Evolutionary conservation across 2,329 filamentous ascomycete species (phyloP), one percentile per base, ranked within the genome.

Genomic region (Colletotrichum sp.): DNA sequence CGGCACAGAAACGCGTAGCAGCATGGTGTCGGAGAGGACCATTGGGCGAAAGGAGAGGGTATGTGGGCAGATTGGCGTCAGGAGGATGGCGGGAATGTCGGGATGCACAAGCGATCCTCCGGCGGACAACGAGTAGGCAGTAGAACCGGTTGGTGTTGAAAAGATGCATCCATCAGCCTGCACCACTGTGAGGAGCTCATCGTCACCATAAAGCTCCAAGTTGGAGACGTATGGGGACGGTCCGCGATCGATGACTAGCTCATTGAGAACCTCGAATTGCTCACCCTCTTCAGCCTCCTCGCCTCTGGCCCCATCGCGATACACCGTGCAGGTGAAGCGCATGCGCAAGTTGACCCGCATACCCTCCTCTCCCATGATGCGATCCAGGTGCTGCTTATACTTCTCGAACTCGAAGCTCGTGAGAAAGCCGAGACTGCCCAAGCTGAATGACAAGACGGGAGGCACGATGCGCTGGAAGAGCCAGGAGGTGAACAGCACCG

Each of bases 321-420:
- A 98, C 11, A 99, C 96, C 0, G 97, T 98, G 87, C 96, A 98
- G 19, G 97, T 99, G 85, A 99, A 99, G 77, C 97, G 94, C 97
- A 99, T 99, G 79, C 97, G 95, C 79, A 99, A 89, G 82, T 98
- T 98, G 76, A 98, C 96, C 70, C 96, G 94, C 96, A 99, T 98
- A 72, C 97, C 97, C 3, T 94, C 92, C 73, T 98, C 95, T 76
- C 96, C 96, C 96, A 99, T 98, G 79, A 98, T 91, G 70, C 93
- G 93, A 85, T 95, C 94, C 39, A 99, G 90, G 81, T 98, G 95
- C 75, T 94, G 90, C 85, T 95, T 96, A 88, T 98, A 98, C 80
- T 93, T 91, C 77, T 95, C 92, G 82, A 97, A 99, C 82, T 96
- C 92, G 81, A 97, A 98, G 74, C 93, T 96, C 4, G 95, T 98